Conservation (phyloP, 768 basidiomycete species). For the Suillus tomentosus region DNA sequence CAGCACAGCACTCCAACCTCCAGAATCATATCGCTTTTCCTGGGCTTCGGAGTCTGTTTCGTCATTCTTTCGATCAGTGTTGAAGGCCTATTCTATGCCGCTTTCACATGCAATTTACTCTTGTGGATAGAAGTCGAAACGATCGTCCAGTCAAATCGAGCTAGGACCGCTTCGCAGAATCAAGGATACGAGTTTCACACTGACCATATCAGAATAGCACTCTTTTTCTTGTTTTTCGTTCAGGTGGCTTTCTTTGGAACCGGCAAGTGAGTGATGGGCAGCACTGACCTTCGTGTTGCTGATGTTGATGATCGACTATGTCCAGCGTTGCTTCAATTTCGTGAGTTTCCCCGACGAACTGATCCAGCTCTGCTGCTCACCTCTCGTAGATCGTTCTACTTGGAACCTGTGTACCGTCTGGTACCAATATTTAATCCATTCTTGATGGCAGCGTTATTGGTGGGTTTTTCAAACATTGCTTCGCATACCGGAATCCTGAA, state of each 20-base stretch:
- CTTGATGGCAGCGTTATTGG: slow-evolving; percentile 74
- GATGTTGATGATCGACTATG: slow-evolving; percentile 7
- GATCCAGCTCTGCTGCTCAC: slow-evolving; percentile 7
- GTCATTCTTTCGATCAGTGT: slow-evolving; percentile 80
- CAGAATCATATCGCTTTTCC: slow-evolving; percentile 62
- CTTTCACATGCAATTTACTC: slow-evolving; percentile 61
- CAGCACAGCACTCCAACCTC: slow-evolving; percentile 43
- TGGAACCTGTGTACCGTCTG: slow-evolving; percentile 85
- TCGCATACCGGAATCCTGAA: slow-evolving; percentile 8
- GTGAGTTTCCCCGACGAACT: slow-evolving; percentile 40
- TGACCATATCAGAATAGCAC: slow-evolving; percentile 70
- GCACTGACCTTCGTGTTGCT: neutral
- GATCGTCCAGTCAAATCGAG: slow-evolving; percentile 22
- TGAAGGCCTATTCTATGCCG: slow-evolving; percentile 79
- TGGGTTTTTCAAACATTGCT: slow-evolving; percentile 30
- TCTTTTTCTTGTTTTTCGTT: slow-evolving; percentile 86
- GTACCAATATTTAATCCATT: slow-evolving; percentile 87
- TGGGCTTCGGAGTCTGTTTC: slow-evolving; percentile 75
- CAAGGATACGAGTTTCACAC: slow-evolving; percentile 45
- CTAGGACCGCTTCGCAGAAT: slow-evolving; percentile 10
- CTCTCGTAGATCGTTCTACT: slow-evolving; percentile 68
- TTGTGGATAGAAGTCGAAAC: slow-evolving; percentile 71
- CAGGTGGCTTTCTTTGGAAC: slow-evolving; percentile 87
- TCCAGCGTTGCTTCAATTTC: slow-evolving; percentile 81
- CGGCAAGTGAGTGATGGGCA: slow-evolving; percentile 61